A percentile compares a stretch with the other conserved stretches of the same genome.
phyloP scores from a whole-genome alignment of 2,329 filamentous ascomycete species.

The Aspergillus calidoustus region DNA sequence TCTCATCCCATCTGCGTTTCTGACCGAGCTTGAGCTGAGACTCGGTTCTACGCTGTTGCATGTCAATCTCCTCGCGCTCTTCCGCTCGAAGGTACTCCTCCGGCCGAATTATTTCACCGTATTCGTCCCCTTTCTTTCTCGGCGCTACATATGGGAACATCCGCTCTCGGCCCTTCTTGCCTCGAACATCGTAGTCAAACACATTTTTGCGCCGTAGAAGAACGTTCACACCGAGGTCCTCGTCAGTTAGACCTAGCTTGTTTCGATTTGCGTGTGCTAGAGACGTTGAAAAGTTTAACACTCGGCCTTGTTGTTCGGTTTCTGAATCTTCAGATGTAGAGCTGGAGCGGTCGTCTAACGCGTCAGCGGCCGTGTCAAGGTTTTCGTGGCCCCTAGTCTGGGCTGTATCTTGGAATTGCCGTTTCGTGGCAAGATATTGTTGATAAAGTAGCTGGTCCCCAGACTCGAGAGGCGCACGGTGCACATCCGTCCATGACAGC shows the following conservation, averaged over 20 bases:
- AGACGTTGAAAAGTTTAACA: slow-evolving; percentile 84
- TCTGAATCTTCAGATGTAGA: slow-evolving; percentile 90
- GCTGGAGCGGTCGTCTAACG: slow-evolving; percentile 75
- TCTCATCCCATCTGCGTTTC: slow-evolving; percentile 92
- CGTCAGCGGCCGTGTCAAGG: slow-evolving; percentile 76
- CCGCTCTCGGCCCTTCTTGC: slow-evolving; percentile 88
- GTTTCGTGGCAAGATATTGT: slow-evolving; percentile 86
- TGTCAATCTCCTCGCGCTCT: slow-evolving; percentile 78
- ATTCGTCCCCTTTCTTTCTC: slow-evolving; percentile 82
- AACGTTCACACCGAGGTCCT: slow-evolving; percentile 89
- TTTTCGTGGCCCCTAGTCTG: slow-evolving; percentile 70
- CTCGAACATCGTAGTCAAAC: slow-evolving; percentile 91
- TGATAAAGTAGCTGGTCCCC: slow-evolving; percentile 83
- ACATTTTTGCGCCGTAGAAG: slow-evolving; percentile 85
- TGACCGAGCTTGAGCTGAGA: slow-evolving; percentile 75
- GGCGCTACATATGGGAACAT: slow-evolving; percentile 88
- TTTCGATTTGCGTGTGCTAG: slow-evolving; percentile 82
- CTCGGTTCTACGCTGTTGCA: slow-evolving; percentile 59
- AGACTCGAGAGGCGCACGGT: slow-evolving; percentile 69
- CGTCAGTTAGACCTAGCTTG: slow-evolving; percentile 83
- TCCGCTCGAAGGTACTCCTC: slow-evolving; percentile 94
- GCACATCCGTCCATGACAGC: slow-evolving; percentile 64
- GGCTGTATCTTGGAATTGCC: slow-evolving; percentile 81
- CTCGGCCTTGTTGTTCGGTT: slow-evolving; percentile 86
- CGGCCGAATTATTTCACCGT: slow-evolving; percentile 88